phyloP scores from a whole-genome alignment of 345 rosid species.

The Cochlearia excelsa region DNA sequence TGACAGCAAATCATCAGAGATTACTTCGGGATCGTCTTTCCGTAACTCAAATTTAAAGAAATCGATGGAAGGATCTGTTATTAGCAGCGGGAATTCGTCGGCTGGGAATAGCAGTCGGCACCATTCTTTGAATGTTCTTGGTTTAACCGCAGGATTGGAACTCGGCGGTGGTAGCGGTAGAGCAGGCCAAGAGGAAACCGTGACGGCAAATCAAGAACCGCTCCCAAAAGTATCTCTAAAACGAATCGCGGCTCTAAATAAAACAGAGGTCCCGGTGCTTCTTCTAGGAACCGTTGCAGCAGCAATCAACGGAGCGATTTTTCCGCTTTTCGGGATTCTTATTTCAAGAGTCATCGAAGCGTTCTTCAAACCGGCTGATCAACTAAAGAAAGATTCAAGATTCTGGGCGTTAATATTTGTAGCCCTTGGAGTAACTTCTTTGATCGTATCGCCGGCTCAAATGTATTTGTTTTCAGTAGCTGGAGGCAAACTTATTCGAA shows the following conservation, averaged over 20 bases:
- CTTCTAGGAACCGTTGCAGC: conserved; percentile 58
- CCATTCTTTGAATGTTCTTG: conserved; percentile 29
- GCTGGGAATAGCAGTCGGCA: conserved; percentile 34
- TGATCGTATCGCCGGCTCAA: conserved; percentile 46
- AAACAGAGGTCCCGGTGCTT: conserved; percentile 61
- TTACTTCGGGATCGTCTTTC: conserved; percentile 39
- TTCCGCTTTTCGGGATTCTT: conserved; percentile 64
- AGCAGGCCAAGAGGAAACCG: conserved; percentile 28
- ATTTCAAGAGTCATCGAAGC: conserved; percentile 55
- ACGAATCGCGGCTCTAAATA: conserved; percentile 61
- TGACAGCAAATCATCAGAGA: conserved; percentile 2
- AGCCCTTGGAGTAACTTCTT: conserved; percentile 47
- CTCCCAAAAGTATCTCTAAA: conserved; percentile 38
- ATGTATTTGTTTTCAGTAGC: conserved; percentile 62
- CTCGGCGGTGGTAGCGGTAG: conserved; percentile 38
- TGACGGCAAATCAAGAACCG: conserved; percentile 10
- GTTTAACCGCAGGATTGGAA: conserved; percentile 21
- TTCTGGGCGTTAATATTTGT: conserved; percentile 67
- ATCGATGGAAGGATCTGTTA: conserved; percentile 26
- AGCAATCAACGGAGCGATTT: conserved; percentile 42
- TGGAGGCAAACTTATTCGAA: conserved; percentile 54
- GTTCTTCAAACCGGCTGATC: conserved; percentile 51
- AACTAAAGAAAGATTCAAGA: conserved; percentile 45
- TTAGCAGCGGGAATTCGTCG: conserved; percentile 22
- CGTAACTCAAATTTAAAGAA: conserved; percentile 24